Evolutionary conservation across 768 basidiomycete species (phyloP), one percentile per base, ranked within the genome.

Genomic region (Dioszegia aurantiaca): DNA sequence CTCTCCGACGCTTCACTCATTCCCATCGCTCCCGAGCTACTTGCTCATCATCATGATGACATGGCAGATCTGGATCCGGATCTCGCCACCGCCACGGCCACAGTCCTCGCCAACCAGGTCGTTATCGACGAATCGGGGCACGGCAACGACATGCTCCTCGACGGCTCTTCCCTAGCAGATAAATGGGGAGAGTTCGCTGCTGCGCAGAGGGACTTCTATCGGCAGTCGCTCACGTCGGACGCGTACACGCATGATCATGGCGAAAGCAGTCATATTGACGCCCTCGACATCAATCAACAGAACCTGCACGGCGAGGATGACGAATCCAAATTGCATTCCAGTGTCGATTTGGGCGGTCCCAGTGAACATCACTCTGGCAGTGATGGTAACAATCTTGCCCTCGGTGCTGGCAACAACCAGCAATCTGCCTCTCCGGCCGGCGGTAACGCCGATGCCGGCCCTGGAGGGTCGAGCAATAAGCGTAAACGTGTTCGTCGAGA

Each of bases 1-100:
- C 36, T 53, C 19, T 53, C 51, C 12, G 51, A 53, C 27, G 48
- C 48, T 10, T n/a, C 48, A 16, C 48, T 51, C 36, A n/a, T 27
- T 37, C 39, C 51, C 26, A 53, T 53, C 51, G 51, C 51, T 9
- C 51, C 51, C 8, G 51, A 53, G 19, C 26, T 53, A 16, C 37
- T 53, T 8, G 8, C n/a, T 28, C 27, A 47, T 26, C 27, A 26
- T 26, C 27, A 26, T 26, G 27, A 47, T 30, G 46, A 47, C 9
- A 4, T 47, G 46, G 46, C 6, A 27, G 37, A 16, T 26, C 8
- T 51, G n/a, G 48, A 51, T 23, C 37, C 51, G 8, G 37, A 53
- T 9, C 51, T 53, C 37, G 51, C 51, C 37, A 27, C 14, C 17
- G 36, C 36, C 19, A 37, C 37, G n/a, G 36, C 48, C 6, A 53